Percentiles rank a stretch among this genome's conserved stretches.
phyloP scores from a whole-genome alignment of 2,329 filamentous ascomycete genomes.

The Fusarium sp. region DNA sequence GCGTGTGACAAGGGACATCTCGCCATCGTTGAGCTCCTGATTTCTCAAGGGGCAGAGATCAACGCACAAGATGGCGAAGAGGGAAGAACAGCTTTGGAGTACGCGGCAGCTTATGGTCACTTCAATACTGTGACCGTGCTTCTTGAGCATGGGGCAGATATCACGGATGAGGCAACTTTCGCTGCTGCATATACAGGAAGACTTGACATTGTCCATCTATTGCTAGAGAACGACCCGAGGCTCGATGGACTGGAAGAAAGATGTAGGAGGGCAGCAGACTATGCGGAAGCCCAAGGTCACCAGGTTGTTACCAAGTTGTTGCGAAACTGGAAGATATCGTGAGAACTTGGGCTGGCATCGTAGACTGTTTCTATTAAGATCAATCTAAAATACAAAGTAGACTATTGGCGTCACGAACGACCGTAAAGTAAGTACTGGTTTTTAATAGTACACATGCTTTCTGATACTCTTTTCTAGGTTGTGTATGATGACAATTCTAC shows the following conservation, averaged over 20 bases:
- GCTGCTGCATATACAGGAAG: neutral
- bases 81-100: neutral
- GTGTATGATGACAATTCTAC: neutral
- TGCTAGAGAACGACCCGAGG: neutral
- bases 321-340: neutral
- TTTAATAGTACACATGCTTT: too few species aligned
- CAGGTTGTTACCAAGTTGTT: neutral
- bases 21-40: neutral
- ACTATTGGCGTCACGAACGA: neutral
- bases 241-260: neutral
- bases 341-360: neutral
- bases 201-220: conserved; percentile 1
- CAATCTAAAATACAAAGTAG: neutral
- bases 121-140: conserved; percentile 1
- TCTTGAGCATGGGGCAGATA: neutral
- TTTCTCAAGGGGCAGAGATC: neutral
- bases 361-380: too few species aligned
- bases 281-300: neutral
- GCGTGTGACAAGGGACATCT: neutral
- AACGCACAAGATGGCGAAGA: neutral
- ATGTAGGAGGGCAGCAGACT: neutral
- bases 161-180: neutral
- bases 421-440: too few species aligned
- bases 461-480: too few species aligned
- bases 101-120: neutral